Evolutionary conservation across 495 filamentous ascomycete species (phyloP).

Genomic region (Penicillium egyptiacum): DNA sequence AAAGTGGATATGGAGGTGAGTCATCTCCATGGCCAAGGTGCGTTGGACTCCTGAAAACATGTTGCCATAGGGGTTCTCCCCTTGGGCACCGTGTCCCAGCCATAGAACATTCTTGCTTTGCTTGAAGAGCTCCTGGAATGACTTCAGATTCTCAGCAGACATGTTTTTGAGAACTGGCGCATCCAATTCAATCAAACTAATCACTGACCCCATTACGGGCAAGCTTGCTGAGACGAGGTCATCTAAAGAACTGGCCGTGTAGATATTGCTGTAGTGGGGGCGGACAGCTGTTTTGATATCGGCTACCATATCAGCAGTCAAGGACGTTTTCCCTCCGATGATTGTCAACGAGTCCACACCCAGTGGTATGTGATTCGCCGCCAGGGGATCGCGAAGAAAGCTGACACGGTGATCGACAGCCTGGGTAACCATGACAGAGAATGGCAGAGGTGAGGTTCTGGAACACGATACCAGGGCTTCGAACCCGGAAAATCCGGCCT

Average conservation of each 20-base stretch:
- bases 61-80: slow-evolving; percentile 35
- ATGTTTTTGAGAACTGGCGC: slow-evolving; percentile 43
- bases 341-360: slow-evolving; percentile 25
- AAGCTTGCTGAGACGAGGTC: slow-evolving; percentile 14
- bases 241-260: slow-evolving; percentile 14
- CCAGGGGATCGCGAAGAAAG: slow-evolving; percentile 31
- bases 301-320: slow-evolving; percentile 13
- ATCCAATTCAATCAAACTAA: slow-evolving; percentile 49
- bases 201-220: slow-evolving; percentile 32
- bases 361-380: slow-evolving; percentile 5
- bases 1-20: slow-evolving; percentile 29
- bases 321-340: slow-evolving; percentile 25
- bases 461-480: slow-evolving; percentile 36
- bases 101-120: slow-evolving; percentile 41
- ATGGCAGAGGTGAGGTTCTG: slow-evolving; percentile 24
- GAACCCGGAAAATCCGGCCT: slow-evolving; percentile 48
- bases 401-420: slow-evolving; percentile 43
- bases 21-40: slow-evolving; percentile 25
- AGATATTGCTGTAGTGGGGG: slow-evolving; percentile 15
- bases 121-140: slow-evolving; percentile 34
- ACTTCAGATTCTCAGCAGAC: slow-evolving; percentile 16
- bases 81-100: slow-evolving; percentile 35
- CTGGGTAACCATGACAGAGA: slow-evolving; percentile 44
- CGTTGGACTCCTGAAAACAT: slow-evolving; percentile 44
- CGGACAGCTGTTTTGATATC: slow-evolving; percentile 14